phyloP scores from a whole-genome alignment of 2,329 filamentous ascomycete species.

The Cercospora sp. region DNA sequence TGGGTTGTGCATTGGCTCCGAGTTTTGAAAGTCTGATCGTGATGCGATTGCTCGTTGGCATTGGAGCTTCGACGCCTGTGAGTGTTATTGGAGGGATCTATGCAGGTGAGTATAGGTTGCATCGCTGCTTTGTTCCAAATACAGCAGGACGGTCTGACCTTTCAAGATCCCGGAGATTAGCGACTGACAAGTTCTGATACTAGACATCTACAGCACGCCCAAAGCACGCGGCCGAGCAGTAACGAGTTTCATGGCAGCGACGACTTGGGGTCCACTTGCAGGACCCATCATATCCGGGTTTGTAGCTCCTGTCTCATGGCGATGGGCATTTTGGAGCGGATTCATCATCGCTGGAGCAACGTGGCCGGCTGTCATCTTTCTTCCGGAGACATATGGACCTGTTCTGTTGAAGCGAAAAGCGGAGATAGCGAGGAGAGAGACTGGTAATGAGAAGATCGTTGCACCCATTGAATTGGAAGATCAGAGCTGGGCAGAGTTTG shows the following conservation, averaged over 20 bases:
- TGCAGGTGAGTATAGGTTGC: conserved; percentile 41
- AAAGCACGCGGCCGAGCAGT: conserved; percentile 60
- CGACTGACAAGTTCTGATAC: background rate
- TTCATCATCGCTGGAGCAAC: conserved; percentile 67
- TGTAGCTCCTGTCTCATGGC: conserved; percentile 63
- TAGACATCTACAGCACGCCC: conserved; percentile 62
- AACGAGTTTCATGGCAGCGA: conserved; percentile 66
- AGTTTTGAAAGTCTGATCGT: conserved; percentile 48
- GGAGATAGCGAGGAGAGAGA: conserved; percentile 59
- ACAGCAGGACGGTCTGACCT: background rate
- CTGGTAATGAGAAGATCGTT: conserved; percentile 55
- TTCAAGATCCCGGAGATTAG: too few species aligned
- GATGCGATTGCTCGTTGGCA: conserved; percentile 48
- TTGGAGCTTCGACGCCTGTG: conserved; percentile 53
- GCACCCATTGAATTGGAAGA: conserved; percentile 66
- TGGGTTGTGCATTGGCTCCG: conserved; percentile 48
- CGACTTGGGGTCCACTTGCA: conserved; percentile 65
- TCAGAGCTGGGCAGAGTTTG: conserved; percentile 56
- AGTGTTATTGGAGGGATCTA: conserved; percentile 63
- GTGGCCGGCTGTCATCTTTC: conserved; percentile 60
- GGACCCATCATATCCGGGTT: conserved; percentile 67
- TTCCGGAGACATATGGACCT: conserved; percentile 56
- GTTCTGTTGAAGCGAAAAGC: conserved; percentile 52
- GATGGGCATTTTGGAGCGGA: conserved; percentile 70
- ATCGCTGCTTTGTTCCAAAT: background rate